Evolutionary conservation across 495 filamentous ascomycete species (phyloP), one percentile per base, ranked within the genome.

Genomic region (Hyaloscypha finlandica): DNA sequence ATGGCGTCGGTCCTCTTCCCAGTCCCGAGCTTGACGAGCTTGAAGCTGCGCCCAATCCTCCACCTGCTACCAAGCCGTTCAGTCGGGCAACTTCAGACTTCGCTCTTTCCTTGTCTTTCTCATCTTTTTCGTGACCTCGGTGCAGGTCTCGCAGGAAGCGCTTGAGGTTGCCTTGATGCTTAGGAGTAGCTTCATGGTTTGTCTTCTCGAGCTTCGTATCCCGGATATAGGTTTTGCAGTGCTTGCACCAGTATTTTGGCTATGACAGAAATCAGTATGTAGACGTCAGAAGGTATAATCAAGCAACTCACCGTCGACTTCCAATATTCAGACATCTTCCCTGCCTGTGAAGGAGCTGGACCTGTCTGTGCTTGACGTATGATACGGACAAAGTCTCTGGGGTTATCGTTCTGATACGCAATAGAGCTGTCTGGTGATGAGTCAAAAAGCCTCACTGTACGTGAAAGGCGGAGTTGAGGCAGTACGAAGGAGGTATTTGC

Each of bases 201-300:
- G 87, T 80, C 74, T 88, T 90, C 75, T 95, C 93, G 77, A 97
- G 88, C 71, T 90, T 87, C 32, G 94, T 97, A 81, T 99, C 95
- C 73, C 89, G 88, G 67, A 98, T 92, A 81, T 86, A 98, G 78
- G 86, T 86, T 77, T 86, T 87, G 86, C 95, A 99, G 82, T 96
- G 91, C 78, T 98, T 98, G 87, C 95, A 99, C 92, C 93, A 98
- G 81, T 94, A 92, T 76, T 88, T 93, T 12, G 93, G 92, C 81
- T 91, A 59, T 54, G 92, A 91, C 80, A 89, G 57, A 55, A 8
- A 59, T 79, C 65, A 77, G 74, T 54, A 65, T 39, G 5, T 56
- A 19, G 6, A 5, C 31, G 39, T 19, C 11, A 8, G 6, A 61
- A 52, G 12, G 22, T 20, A 20, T 59, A 33, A 30, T 6, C 19